Evolutionary conservation across 2,329 filamentous ascomycete species (phyloP).

Genomic region (Aspergillus niger): DNA sequence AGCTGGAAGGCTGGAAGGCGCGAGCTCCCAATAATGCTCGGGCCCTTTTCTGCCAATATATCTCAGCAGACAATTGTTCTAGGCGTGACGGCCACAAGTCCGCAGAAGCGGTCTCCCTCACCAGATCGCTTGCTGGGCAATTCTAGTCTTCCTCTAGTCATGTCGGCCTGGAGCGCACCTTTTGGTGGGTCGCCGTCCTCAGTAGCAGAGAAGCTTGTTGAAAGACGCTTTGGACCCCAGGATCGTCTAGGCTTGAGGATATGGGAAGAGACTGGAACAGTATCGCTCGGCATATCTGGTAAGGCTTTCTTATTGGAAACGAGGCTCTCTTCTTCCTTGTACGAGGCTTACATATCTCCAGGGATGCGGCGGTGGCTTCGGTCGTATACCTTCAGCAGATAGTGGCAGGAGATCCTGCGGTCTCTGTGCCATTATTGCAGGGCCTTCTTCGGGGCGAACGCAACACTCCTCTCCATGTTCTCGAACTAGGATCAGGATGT

Average conservation of each 20-base stretch:
- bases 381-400: conserved; percentile 54
- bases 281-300: conserved; percentile 73
- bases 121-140: conserved; percentile 26
- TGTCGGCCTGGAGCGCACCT: conserved; percentile 59
- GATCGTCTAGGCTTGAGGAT: conserved; percentile 50
- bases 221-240: conserved; percentile 55
- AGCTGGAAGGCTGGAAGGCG: conserved; percentile 40
- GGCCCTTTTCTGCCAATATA: conserved; percentile 30
- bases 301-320: conserved; percentile 24
- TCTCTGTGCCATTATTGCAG: conserved; percentile 32
- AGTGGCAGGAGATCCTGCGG: conserved; percentile 32
- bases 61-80: conserved; percentile 32
- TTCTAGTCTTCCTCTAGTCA: conserved; percentile 46
- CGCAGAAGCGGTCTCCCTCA: conserved; percentile 10
- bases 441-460: conserved; percentile 34
- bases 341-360: conserved; percentile 22
- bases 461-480: conserved; percentile 47
- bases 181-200: conserved; percentile 44
- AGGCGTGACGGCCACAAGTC: conserved; percentile 23
- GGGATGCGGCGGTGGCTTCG: conserved; percentile 63
- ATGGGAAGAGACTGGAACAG: conserved; percentile 71
- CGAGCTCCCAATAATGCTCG: conserved; percentile 35
- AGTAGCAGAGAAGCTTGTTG: conserved; percentile 55
- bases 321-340: conserved; percentile 6
- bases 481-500: conserved; percentile 70